Evolutionary conservation across 2,329 filamentous ascomycete genomes (phyloP), one percentile per base, ranked within the genome.

Genomic region (Cercospora sp.): DNA sequence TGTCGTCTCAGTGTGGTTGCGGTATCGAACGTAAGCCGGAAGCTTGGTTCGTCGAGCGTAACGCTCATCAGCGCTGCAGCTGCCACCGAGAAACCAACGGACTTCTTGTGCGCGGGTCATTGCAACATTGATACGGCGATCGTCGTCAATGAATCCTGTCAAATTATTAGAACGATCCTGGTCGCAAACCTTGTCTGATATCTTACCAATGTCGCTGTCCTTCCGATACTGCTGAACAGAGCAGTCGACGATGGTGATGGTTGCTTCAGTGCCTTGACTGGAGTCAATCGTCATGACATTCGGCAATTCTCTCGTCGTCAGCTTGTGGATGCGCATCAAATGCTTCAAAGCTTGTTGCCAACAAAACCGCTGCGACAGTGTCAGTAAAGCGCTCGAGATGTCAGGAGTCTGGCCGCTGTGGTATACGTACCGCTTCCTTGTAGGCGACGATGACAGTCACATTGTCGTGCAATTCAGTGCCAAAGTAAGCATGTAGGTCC

Each of bases 391-490:
- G 23, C 57, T 39, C 60, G 66, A n/a, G 39, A n/a, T 3, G 3
- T 9, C 42, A 39, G 30, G 33, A 12, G 26, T 18, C 18, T 30
- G 16, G 28, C 13, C 31, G 13, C n/a, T 42, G 30, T 28, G 9
- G 6, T 31, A 26, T 63, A 67, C 65, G 28, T 18, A 64, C 61
- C 9, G 70, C 70, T n/a, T 66, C 61, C 48, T 62, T 65, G 59
- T 72, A 72, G 31, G 69, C 71, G 13, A 61, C 61, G 30, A 72
- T 70, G 42, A 72, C 53, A 42, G 71, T 66, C 18, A 71, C 67
- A 12, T 72, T 61, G 13, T 68, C 64, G 18, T 68, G 36, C 23
- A 58, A 60, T 12, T 51, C 61, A 3, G 36, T 18, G 5, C 33
- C 26, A 28, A 68, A 72, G 65, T 70, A 69, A 6, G 55, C 55